Percentiles rank a stretch among this genome's conserved stretches.
phyloP scores from a whole-genome alignment of 345 rosid species.

The Euclidium syriacum region DNA sequence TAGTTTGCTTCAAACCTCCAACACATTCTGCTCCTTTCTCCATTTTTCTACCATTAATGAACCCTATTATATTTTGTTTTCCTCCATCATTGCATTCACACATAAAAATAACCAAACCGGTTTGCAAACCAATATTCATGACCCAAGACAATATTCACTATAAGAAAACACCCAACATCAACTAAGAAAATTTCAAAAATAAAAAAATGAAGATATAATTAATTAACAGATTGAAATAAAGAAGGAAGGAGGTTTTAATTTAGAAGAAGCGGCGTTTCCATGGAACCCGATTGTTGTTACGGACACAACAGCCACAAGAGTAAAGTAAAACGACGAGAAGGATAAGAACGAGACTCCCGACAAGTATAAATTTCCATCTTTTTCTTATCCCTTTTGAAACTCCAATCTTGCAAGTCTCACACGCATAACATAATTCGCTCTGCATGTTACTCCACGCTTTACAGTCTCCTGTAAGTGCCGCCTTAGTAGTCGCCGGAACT shows the following conservation, averaged over 20 bases:
- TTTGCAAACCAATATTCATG: slow-evolving; percentile 4
- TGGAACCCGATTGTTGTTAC: slow-evolving; percentile 29
- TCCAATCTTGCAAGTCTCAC: slow-evolving; percentile 56
- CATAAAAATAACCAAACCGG: not conserved
- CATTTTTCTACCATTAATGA: too few relatives aligned
- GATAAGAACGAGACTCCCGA: slow-evolving; percentile 23
- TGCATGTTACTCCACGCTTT: slow-evolving; percentile 45
- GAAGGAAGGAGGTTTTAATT: not conserved
- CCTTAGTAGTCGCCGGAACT: not conserved
- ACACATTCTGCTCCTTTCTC: too few relatives aligned
- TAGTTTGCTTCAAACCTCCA: too few relatives aligned
- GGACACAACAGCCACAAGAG: slow-evolving; percentile 36
- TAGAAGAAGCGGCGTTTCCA: slow-evolving; percentile 30
- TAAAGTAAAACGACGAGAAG: slow-evolving; percentile 28
- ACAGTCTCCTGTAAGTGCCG: slow-evolving; percentile 33
- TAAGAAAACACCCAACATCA: slow-evolving; percentile 9
- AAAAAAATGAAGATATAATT: not conserved
- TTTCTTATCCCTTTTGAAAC: slow-evolving; percentile 32
- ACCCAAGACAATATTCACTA: too few relatives aligned
- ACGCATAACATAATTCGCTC: slow-evolving; percentile 39
- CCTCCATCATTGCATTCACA: not conserved
- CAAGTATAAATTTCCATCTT: slow-evolving; percentile 38
- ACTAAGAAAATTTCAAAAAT: not conserved
- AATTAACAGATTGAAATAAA: not conserved
- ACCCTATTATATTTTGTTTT: not conserved